Base-by-base conservation (phyloP, 208 protist genomes). In the Leishmania gerbilli region DNA sequence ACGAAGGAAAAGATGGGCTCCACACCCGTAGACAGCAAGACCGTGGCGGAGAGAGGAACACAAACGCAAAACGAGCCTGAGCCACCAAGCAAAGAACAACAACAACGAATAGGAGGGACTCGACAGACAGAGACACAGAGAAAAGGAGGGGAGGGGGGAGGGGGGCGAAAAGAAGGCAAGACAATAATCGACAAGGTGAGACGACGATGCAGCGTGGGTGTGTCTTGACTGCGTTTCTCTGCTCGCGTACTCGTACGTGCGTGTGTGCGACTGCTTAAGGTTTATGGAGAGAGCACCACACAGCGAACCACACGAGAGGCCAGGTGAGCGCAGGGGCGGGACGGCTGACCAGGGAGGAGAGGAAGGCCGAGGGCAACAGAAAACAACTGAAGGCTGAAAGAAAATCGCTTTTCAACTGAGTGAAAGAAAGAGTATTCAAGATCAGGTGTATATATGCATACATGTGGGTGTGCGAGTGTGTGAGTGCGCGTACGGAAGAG, bases 121-220 rank as follows among this genome's bases (percentile, higher is more conserved):
- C 6, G 53, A 77, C 55, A 81, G 37, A 74, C 34, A 47, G 27
- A 53, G 58, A 68, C 68, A 75, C 1, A 58, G 53, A 58, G 51
- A 27, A 34, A 80, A 6, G 51, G 71, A 13, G 49, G 71, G 8
- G 34, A 0, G 13, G 17, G 31, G 19, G 5, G 4, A 17, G 31
- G 40, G 31, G 31, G 24, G 37, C 8, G 45, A 53, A 71, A 49
- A 27, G 67, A 77, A 71, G 17, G 17, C 31, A n/a, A 65, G 31
- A 77, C 6, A 55, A 53, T 45, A 83, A 77, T 40, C 60, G 9
- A 71, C 56, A 64, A 69, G 71, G 74, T 64, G 19, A 58, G 37
- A 64, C 47, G 40, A 34, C 31, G 34, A 65, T 49, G n/a, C n/a
- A 34, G 74, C 6, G 56, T 78, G 62, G 9, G n/a, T n/a, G 9